Conservation (phyloP, 2,329 filamentous ascomycete genomes). For the Aspergillus tubingensis region DNA sequence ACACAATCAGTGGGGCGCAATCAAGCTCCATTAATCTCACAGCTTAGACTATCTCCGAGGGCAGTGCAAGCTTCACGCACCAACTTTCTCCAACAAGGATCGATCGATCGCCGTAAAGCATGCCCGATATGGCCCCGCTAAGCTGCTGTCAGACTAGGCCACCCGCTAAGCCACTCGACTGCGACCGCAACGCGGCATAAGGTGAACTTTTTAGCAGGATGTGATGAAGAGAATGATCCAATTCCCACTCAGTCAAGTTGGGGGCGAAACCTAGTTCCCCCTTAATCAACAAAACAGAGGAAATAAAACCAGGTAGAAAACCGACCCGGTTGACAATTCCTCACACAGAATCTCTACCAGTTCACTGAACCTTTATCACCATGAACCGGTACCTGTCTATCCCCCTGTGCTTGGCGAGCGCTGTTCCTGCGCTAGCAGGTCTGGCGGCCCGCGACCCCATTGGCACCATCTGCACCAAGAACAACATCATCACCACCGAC, state of each 20-base stretch:
- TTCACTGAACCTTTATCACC: neutral
- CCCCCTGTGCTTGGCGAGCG: conserved; percentile 4
- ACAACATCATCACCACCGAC: conserved; percentile 33
- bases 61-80: no score
- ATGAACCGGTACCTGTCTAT: neutral
- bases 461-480: conserved; percentile 5
- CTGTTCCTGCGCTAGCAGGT: conserved; percentile 2
- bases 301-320: neutral
- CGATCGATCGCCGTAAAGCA: neutral
- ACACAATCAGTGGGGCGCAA: no score
- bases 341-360: neutral
- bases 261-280: conserved; percentile 3
- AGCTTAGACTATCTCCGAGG: no score
- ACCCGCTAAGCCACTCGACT: neutral
- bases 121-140: neutral
- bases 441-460: conserved; percentile 1
- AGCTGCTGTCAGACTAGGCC: neutral
- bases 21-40: no score
- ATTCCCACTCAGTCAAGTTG: neutral
- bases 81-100: neutral
- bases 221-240: neutral
- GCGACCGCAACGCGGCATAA: neutral
- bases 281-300: neutral
- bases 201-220: neutral
- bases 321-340: neutral